phyloP scores from a whole-genome alignment of 2,329 filamentous ascomycete species.

The Fusarium tjaetaba region DNA sequence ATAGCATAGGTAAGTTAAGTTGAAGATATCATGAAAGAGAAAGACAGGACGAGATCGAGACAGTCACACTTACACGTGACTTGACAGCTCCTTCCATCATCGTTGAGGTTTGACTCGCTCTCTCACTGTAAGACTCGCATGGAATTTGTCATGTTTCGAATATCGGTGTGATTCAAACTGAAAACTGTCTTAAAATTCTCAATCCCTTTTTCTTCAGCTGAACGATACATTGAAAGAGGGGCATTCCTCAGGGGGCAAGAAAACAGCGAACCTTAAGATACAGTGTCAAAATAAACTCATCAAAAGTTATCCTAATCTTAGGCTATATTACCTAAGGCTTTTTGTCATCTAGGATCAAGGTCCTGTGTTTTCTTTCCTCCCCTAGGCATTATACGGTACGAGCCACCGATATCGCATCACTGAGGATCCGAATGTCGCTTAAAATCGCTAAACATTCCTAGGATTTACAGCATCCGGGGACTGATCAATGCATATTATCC shows the following conservation, averaged over 20 bases:
- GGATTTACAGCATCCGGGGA: not conserved
- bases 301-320: too few relatives aligned
- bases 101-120: not conserved
- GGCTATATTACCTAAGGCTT: too few relatives aligned
- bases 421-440: slow-evolving; percentile 29
- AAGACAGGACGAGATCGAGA: not conserved
- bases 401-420: not conserved
- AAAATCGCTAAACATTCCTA: slow-evolving; percentile 4
- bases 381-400: not conserved
- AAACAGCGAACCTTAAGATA: too few relatives aligned
- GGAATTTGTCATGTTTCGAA: not conserved
- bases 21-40: not conserved
- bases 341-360: too few relatives aligned
- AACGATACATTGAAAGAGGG: not conserved
- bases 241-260: not conserved
- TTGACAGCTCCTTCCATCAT: not conserved
- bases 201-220: not conserved
- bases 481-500: not conserved
- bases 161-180: not conserved
- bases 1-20: not conserved
- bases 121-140: not conserved
- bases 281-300: too few relatives aligned
- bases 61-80: not conserved
- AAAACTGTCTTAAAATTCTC: not conserved
- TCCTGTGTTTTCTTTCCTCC: too few relatives aligned